Evolutionary conservation across 371 early-diverging fungal species (phyloP).

Genomic region (Mortierella sp.): DNA sequence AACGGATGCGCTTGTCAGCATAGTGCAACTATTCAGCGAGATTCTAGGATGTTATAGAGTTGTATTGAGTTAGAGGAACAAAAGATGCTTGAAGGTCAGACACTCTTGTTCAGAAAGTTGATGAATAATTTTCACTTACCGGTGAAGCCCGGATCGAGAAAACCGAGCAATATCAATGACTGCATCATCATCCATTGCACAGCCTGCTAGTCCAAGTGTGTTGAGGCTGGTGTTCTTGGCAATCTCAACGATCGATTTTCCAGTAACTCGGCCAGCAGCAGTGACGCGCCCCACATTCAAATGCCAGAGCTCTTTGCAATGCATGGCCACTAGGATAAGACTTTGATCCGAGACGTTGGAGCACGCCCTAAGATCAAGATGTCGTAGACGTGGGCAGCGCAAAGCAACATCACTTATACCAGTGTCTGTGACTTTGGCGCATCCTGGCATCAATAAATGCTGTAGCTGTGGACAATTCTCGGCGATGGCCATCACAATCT

Average conservation of each 20-base stretch:
- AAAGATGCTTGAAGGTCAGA: neutral
- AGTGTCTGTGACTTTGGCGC: constrained; percentile 63
- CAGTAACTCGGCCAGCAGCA: constrained; percentile 62
- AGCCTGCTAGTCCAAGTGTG: constrained; percentile 68
- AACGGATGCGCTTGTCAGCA: constrained; percentile 61
- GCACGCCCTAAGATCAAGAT: constrained; percentile 68
- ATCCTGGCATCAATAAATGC: constrained; percentile 64
- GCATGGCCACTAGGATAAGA: constrained; percentile 55
- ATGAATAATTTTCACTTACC: no score
- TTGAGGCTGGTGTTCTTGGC: constrained; percentile 61
- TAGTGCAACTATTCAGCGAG: constrained; percentile 68
- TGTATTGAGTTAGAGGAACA: no score
- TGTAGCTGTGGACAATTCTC: constrained; percentile 54
- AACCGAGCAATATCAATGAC: constrained; percentile 62
- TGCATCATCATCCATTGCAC: constrained; percentile 66
- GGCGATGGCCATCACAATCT: constrained; percentile 52
- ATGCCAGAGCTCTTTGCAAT: constrained; percentile 61
- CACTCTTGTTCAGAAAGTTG: no score
- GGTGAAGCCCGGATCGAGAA: constrained; percentile 58
- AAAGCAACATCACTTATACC: constrained; percentile 57
- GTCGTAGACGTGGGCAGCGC: constrained; percentile 58
- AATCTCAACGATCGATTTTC: constrained; percentile 59
- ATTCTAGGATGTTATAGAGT: constrained; percentile 47
- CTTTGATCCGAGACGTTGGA: constrained; percentile 64
- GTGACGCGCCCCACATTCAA: constrained; percentile 68